Evolutionary conservation across 2,329 filamentous ascomycete genomes (phyloP).

Genomic region (Akanthomyces lecanii): DNA sequence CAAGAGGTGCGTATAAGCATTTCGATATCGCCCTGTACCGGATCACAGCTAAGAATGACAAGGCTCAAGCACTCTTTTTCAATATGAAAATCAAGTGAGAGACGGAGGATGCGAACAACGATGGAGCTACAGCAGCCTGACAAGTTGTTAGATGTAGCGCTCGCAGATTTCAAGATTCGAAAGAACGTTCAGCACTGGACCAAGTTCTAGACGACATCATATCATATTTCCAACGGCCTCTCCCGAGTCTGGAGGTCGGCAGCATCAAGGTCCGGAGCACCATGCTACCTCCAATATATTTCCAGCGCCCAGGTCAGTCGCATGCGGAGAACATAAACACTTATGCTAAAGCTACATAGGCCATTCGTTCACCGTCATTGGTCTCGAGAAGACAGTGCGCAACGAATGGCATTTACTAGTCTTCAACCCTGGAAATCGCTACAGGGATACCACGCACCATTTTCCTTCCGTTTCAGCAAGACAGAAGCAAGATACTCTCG

Average conservation of each 20-base stretch:
- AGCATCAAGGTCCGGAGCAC: conserved; percentile 57
- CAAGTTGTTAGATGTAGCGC: not conserved
- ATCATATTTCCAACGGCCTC: conserved; percentile 57
- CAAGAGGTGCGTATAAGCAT: conserved; percentile 59
- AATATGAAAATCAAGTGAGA: conserved; percentile 7
- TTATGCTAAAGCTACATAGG: conserved; percentile 40
- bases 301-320: conserved; percentile 69
- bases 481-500: conserved; percentile 43
- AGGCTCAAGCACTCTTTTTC: conserved; percentile 6
- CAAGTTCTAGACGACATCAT: conserved; percentile 66
- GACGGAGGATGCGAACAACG: not conserved
- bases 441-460: conserved; percentile 45
- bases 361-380: conserved; percentile 87
- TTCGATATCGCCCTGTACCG: not conserved
- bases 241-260: conserved; percentile 38
- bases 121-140: not conserved
- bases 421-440: conserved; percentile 81
- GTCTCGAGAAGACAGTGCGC: conserved; percentile 65
- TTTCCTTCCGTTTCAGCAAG: not conserved
- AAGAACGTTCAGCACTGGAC: conserved; percentile 32
- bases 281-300: conserved; percentile 75
- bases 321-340: not conserved
- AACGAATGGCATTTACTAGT: conserved; percentile 70
- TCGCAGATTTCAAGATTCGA: conserved; percentile 1
- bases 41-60: not conserved